Evolutionary conservation across 805 yeast species (phyloP), one percentile per base, ranked within the genome.

Genomic region (Candida ponderosae): DNA sequence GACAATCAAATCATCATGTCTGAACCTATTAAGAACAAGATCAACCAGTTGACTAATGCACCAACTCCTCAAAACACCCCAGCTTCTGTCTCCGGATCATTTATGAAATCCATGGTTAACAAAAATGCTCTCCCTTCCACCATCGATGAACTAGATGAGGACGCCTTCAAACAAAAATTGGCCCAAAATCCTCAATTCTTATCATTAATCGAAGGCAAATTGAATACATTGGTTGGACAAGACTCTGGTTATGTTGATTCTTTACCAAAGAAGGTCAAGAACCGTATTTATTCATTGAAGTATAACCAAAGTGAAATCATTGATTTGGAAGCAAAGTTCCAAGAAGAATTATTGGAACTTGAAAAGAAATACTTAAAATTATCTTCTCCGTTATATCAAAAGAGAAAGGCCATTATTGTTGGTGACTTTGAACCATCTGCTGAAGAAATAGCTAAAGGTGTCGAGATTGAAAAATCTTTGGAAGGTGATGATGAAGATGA

Each of bases 11-110:
- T 7, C 6, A 9, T 21, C 9, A 87, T 88, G 96, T 76, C 90
- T 34, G 90, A 81, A 63, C 96, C 96, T 30, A 88, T 88, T 62
- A 83, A 81, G 68, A 74, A 71, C 57, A 77, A 77, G 55, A 62
- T 72, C 40, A 82, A 81, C 56, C 86, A 85, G 57, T 76, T 85
- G 47, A 82, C 90, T 45, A 77, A 79, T 53, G 97, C 98, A 6
- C 98, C 98, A 32, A 93, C 98, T 1, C 98, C 98, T 5, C 98
- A 93, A 58, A 93, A 93, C 70, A 93, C 98, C 1, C 98, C 98
- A 14, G 85, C 97, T 4, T 79, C 90, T 27, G 84, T 81, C 28
- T 71, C 86, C 31, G 79, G 77, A 43, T 80, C 89, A 18, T 84
- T 79, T 55, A 65, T 87, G 59, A 77, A 73, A 56, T 7, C 6